Evolutionary conservation across 2,329 filamentous ascomycete species (phyloP).

Genomic region (Rosellinia necatrix): DNA sequence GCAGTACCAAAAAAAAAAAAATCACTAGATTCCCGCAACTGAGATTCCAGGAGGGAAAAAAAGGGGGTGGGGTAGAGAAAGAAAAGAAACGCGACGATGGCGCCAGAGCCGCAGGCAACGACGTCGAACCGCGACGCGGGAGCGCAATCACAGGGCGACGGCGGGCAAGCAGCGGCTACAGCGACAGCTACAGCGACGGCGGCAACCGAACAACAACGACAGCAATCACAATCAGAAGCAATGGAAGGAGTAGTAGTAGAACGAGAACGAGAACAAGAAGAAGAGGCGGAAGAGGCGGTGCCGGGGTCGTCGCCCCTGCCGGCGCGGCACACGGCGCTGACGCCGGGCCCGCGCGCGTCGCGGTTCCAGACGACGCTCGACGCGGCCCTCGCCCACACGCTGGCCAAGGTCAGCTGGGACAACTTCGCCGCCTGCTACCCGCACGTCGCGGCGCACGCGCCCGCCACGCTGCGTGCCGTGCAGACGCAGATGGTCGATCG

Average conservation of each 20-base stretch:
- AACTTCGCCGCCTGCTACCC: constrained; percentile 67
- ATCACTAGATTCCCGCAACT: too few relatives aligned
- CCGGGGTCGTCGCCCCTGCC: constrained; percentile 41
- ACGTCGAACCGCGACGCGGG: background rate
- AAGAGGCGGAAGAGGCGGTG: background rate
- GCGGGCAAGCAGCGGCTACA: background rate
- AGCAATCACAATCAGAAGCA: constrained; percentile 10
- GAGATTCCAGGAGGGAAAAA: too few relatives aligned
- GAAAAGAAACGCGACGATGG: constrained; percentile 4
- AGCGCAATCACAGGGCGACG: background rate
- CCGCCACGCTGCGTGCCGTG: constrained; percentile 56
- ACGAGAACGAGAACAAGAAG: constrained; percentile 8
- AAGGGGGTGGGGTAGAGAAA: background rate
- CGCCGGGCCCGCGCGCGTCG: constrained; percentile 61
- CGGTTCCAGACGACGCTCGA: constrained; percentile 60
- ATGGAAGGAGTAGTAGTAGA: constrained; percentile 1
- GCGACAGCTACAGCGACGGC: background rate
- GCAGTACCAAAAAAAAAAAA: too few relatives aligned
- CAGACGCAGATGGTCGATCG: constrained; percentile 63
- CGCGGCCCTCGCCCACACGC: constrained; percentile 56
- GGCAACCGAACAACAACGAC: background rate
- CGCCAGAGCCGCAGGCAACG: constrained; percentile 10
- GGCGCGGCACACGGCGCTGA: constrained; percentile 47
- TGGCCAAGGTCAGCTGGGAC: constrained; percentile 59
- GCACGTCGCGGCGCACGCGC: constrained; percentile 57